Conservation (phyloP, 176 grass and related monocot genomes). For the Oryza australiensis region DNA sequence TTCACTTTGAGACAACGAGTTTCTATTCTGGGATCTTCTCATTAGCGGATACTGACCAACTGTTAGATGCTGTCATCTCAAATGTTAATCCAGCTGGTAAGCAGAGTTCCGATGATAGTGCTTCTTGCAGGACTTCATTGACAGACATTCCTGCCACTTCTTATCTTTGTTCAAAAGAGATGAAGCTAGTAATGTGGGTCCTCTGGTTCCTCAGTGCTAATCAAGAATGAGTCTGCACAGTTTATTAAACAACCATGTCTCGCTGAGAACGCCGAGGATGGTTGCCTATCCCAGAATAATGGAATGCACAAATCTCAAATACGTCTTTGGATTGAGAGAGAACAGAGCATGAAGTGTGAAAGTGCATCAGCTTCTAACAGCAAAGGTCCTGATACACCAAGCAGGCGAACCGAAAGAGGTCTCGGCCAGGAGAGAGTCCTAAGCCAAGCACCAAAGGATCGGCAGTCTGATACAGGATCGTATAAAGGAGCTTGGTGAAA, state of each 20-base stretch:
- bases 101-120: conserved; percentile 52
- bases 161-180: conserved; percentile 42
- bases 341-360: conserved; percentile 60
- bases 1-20: conserved; percentile 51
- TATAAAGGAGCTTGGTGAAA: conserved; percentile 78
- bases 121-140: conserved; percentile 67
- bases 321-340: conserved; percentile 63
- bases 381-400: conserved; percentile 56
- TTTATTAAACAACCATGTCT: conserved; percentile 53
- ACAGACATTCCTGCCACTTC: conserved; percentile 45
- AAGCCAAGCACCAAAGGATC: conserved; percentile 77
- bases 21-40: conserved; percentile 54
- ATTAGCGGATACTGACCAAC: conserved; percentile 59
- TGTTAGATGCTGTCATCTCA: conserved; percentile 81
- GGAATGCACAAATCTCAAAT: conserved; percentile 73
- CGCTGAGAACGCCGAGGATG: conserved; percentile 44
- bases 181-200: conserved; percentile 43
- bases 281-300: conserved; percentile 54
- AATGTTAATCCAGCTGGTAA: conserved; percentile 59
- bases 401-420: conserved; percentile 68
- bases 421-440: conserved; percentile 61
- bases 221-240: conserved; percentile 51
- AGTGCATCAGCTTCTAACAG: conserved; percentile 65
- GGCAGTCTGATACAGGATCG: conserved; percentile 82
- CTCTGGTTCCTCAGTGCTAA: conserved; percentile 32